Evolutionary conservation across 2,329 filamentous ascomycete species (phyloP).

Genomic region (Coniochaeta sp.): DNA sequence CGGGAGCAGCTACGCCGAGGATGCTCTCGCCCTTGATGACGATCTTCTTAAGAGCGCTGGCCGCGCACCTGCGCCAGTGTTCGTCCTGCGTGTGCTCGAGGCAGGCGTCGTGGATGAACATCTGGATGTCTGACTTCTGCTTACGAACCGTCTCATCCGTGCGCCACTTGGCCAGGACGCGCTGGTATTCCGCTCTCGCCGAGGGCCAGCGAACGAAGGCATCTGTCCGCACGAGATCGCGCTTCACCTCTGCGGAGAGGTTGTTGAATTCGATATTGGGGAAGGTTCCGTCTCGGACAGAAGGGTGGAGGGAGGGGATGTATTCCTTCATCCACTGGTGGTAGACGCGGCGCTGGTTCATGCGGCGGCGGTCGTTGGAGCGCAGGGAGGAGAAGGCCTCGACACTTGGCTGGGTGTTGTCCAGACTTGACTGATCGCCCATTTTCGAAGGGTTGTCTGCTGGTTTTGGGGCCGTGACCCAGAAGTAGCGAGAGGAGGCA

Average conservation of each 20-base stretch:
- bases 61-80: not conserved
- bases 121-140: conserved; percentile 23
- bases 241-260: conserved; percentile 13
- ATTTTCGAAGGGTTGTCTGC: conserved; percentile 8
- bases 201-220: conserved; percentile 45
- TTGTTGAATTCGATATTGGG: not conserved
- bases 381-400: conserved; percentile 18
- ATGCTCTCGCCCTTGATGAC: conserved; percentile 36
- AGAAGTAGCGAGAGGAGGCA: conserved; percentile 51
- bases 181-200: conserved; percentile 34
- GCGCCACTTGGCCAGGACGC: conserved; percentile 32
- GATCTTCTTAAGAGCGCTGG: conserved; percentile 40
- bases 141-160: conserved; percentile 14
- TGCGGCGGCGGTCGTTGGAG: conserved; percentile 48
- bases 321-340: conserved; percentile 56
- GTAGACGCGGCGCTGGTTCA: conserved; percentile 50
- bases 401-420: conserved; percentile 23
- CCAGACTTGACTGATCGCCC: no score
- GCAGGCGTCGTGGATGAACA: conserved; percentile 28
- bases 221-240: conserved; percentile 41
- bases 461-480: conserved; percentile 21
- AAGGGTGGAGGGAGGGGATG: conserved; percentile 32
- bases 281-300: not conserved
- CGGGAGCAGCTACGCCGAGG: no score
- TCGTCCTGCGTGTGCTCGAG: conserved; percentile 14